A percentile compares a stretch with the other conserved stretches of the same genome.
Conservation (phyloP, 768 basidiomycete genomes). For the Tylopilus vinaceipallidus region DNA sequence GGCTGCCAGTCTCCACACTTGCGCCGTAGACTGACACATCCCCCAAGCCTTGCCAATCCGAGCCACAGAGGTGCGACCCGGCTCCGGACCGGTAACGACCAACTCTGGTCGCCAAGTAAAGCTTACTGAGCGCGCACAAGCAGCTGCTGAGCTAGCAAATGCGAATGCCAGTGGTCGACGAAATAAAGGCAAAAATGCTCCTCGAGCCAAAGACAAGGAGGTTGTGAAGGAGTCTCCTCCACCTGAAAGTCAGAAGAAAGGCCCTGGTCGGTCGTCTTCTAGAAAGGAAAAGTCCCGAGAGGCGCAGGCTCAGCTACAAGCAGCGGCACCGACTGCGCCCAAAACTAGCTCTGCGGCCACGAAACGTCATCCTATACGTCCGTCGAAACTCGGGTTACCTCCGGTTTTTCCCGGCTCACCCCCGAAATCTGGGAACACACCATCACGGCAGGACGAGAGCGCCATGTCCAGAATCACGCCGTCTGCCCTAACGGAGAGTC, state of each 20-base stretch:
- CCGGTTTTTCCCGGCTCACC: not conserved
- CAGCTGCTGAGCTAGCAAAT: conserved; percentile 3
- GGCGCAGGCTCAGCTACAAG: not conserved
- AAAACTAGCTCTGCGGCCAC: not conserved
- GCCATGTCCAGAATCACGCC: not conserved
- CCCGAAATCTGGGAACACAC: not conserved
- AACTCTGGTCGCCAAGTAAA: conserved; percentile 26
- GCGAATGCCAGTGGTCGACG: not conserved
- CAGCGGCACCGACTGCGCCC: not conserved
- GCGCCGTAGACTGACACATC: conserved; percentile 2
- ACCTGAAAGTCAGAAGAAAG: not conserved
- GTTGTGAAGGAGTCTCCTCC: not conserved
- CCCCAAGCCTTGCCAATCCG: conserved; percentile 12
- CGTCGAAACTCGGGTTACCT: conserved; percentile 17
- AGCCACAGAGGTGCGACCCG: conserved; percentile 1
- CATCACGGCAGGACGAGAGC: not conserved
- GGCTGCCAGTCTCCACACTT: not conserved
- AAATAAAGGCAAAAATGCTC: conserved; percentile 4
- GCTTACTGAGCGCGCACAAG: conserved; percentile 17
- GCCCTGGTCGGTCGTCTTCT: not conserved
- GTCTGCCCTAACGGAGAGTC: not conserved
- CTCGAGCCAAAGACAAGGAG: not conserved
- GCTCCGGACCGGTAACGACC: conserved; percentile 16
- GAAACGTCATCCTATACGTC: conserved; percentile 1
- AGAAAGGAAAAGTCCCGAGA: not conserved